Conservation (phyloP, 768 basidiomycete species). For the Lentinula edodes region DNA sequence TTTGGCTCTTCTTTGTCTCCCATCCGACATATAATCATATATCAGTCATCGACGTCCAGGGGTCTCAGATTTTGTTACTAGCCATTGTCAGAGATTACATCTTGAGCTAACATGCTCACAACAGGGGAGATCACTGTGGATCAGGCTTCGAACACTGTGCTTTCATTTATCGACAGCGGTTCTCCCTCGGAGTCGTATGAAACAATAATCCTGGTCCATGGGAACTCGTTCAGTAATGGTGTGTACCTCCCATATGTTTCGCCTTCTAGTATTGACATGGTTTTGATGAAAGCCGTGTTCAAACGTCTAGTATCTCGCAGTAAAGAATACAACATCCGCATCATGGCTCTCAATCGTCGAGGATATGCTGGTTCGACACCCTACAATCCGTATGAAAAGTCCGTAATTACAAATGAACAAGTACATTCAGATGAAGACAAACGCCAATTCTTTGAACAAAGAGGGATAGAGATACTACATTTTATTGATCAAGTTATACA, state of each 20-base stretch:
- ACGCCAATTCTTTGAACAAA: slow-evolving; percentile 17
- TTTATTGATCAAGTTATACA: slow-evolving; percentile 28
- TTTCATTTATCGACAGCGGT: not conserved
- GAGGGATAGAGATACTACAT: slow-evolving; percentile 25
- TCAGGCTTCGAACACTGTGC: not conserved
- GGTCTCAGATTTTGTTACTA: too few relatives aligned
- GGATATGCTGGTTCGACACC: slow-evolving; percentile 31
- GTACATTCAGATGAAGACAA: slow-evolving; percentile 18
- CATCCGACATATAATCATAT: too few relatives aligned
- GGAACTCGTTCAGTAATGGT: slow-evolving; percentile 5
- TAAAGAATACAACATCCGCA: slow-evolving; percentile 19
- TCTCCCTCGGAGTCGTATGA: not conserved
- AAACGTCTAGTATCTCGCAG: slow-evolving; percentile 21
- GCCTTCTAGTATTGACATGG: too few relatives aligned
- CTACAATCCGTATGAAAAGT: slow-evolving; percentile 21
- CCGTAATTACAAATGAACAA: slow-evolving; percentile 1
- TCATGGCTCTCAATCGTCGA: slow-evolving; percentile 31
- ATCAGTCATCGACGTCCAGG: too few relatives aligned
- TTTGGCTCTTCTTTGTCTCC: too few relatives aligned
- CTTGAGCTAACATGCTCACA: not conserved
- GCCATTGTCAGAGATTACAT: not conserved
- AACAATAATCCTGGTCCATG: not conserved
- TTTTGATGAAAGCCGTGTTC: slow-evolving; percentile 19
- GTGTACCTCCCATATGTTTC: not conserved
- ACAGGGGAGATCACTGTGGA: not conserved